Percentiles rank a stretch among this genome's conserved stretches.
phyloP scores from a whole-genome alignment of 2,329 filamentous ascomycete genomes.

The Ascochyta viciae-villosae region DNA sequence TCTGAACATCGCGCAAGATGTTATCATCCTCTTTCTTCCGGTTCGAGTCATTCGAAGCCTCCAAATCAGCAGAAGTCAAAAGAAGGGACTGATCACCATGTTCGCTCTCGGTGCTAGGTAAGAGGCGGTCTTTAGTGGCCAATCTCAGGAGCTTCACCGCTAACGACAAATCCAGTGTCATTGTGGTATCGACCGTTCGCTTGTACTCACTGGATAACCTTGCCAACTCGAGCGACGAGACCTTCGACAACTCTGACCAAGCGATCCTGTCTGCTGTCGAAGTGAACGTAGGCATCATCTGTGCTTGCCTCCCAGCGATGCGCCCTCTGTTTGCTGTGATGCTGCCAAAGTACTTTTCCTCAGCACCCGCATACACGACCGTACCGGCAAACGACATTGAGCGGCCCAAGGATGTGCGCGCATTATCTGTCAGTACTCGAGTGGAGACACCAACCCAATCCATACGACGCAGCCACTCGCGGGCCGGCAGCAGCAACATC shows the following conservation, averaged over 20 bases:
- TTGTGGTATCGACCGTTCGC: constrained; percentile 44
- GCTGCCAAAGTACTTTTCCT: constrained; percentile 49
- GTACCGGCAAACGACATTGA: constrained; percentile 29
- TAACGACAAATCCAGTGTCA: constrained; percentile 33
- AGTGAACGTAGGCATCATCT: constrained; percentile 44
- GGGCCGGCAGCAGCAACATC: constrained; percentile 14
- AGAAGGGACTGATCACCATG: constrained; percentile 45
- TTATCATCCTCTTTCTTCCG: constrained; percentile 43
- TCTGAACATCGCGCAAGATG: constrained; percentile 43
- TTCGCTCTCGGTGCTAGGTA: constrained; percentile 51
- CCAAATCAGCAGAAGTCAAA: constrained; percentile 43
- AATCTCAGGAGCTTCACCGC: not conserved
- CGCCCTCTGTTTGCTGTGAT: constrained; percentile 44
- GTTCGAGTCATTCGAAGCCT: constrained; percentile 41
- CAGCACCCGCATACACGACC: constrained; percentile 23
- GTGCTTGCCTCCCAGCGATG: constrained; percentile 46
- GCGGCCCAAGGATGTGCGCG: constrained; percentile 24
- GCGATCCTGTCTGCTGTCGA: constrained; percentile 45
- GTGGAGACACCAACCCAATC: constrained; percentile 14
- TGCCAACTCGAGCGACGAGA: constrained; percentile 37
- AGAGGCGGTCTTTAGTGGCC: constrained; percentile 1
- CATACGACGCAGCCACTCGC: constrained; percentile 13
- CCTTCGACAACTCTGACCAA: constrained; percentile 43
- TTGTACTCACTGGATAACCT: constrained; percentile 40
- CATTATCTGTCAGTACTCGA: constrained; percentile 16